Conservation (phyloP, 768 basidiomycete genomes). For the Cystobasidium onofrii region DNA sequence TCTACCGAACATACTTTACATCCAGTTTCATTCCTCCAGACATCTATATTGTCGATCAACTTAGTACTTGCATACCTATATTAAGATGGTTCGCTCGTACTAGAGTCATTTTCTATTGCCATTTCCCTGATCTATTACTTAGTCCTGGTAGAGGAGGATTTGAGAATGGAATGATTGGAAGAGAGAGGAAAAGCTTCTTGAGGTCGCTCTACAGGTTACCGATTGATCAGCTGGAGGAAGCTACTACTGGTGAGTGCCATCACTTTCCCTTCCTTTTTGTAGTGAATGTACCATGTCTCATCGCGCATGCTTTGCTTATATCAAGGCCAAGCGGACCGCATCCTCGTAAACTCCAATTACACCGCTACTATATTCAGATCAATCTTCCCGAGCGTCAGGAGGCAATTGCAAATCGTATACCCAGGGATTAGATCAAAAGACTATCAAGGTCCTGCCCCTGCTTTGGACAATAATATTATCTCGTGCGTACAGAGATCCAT, state of each 20-base stretch:
- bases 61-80: conserved; percentile 82
- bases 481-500: conserved; percentile 10
- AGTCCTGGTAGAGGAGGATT: conserved; percentile 44
- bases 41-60: conserved; percentile 88
- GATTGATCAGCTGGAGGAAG: conserved; percentile 82
- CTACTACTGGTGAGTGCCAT: conserved; percentile 57
- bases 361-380: conserved; percentile 70
- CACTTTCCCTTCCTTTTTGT: not conserved
- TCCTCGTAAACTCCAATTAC: conserved; percentile 85
- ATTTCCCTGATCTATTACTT: conserved; percentile 92
- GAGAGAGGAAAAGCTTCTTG: conserved; percentile 46
- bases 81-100: conserved; percentile 59
- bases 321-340: conserved; percentile 70
- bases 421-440: conserved; percentile 80
- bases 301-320: conserved; percentile 48
- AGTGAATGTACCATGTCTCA: not conserved
- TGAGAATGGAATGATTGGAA: conserved; percentile 57
- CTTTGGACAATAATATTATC: not conserved
- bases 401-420: conserved; percentile 71
- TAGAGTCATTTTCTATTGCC: conserved; percentile 94
- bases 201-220: conserved; percentile 75
- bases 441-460: conserved; percentile 48
- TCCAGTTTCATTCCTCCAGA: conserved; percentile 49
- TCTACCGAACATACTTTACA: conserved; percentile 45
- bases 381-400: conserved; percentile 62